Conservation (phyloP, 1,284 basidiomycete genomes). For the Tylopilus orsonianus region DNA sequence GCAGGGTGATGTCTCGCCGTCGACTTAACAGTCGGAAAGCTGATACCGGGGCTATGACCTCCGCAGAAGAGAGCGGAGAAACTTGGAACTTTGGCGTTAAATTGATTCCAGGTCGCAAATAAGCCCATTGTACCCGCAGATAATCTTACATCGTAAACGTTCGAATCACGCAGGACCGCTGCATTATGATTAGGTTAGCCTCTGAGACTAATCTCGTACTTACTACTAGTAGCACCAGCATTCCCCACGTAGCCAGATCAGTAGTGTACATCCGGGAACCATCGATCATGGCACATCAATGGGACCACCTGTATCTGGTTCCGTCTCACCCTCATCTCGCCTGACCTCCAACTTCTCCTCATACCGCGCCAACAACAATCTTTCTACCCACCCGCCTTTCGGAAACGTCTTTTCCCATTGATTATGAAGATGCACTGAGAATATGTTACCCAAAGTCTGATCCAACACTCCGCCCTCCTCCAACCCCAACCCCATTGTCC, state of each 20-base stretch:
- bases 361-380: constrained; percentile 67
- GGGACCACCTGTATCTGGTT: not conserved
- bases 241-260: too few species aligned
- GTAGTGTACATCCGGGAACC: not conserved
- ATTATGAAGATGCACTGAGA: constrained; percentile 89
- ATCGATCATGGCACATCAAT: not conserved
- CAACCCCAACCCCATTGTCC: constrained; percentile 58
- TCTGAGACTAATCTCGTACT: not conserved
- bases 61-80: too few species aligned
- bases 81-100: too few species aligned
- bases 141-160: too few species aligned
- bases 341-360: constrained; percentile 40
- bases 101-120: too few species aligned
- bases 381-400: constrained; percentile 75
- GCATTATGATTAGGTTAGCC: not conserved
- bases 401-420: constrained; percentile 90
- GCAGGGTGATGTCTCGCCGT: too few species aligned
- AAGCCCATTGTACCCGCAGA: not conserved
- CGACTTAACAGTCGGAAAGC: too few species aligned
- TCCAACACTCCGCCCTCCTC: constrained; percentile 70
- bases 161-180: not conserved
- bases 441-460: constrained; percentile 65
- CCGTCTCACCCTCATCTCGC: not conserved
- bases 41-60: too few species aligned
- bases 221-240: not conserved